Conservation (phyloP, 1,284 basidiomycete genomes). For the Moesziomyces globuligerus region DNA sequence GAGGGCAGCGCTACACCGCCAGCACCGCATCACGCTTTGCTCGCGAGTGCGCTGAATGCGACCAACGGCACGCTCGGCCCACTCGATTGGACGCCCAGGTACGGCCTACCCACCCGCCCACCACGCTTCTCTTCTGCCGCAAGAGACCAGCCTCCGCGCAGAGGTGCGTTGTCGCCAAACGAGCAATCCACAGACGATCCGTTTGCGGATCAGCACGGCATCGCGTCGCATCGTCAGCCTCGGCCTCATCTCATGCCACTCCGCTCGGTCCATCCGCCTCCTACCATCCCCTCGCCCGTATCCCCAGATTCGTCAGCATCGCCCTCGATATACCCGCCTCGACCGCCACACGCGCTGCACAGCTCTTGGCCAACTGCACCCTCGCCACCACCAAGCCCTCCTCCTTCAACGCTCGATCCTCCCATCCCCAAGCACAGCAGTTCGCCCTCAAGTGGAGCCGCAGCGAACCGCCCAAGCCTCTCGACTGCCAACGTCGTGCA, state of each 20-base stretch:
- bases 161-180: too few relatives aligned
- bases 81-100: slow-evolving; percentile 48
- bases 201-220: neutral
- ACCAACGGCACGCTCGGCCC: slow-evolving; percentile 39
- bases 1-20: slow-evolving; percentile 1
- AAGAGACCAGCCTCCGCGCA: too few relatives aligned
- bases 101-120: slow-evolving; percentile 19
- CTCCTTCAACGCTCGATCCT: neutral
- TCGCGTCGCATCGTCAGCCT: neutral
- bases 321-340: neutral
- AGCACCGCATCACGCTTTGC: slow-evolving; percentile 3
- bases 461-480: neutral
- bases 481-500: neutral
- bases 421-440: neutral
- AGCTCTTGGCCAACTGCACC: neutral
- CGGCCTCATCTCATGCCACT: slow-evolving; percentile 25
- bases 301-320: neutral
- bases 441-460: neutral
- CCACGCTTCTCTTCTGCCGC: slow-evolving; percentile 2
- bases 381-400: neutral
- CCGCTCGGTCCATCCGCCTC: slow-evolving; percentile 22
- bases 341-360: too few relatives aligned
- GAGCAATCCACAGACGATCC: too few relatives aligned
- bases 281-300: slow-evolving; percentile 25
- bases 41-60: slow-evolving; percentile 19